Evolutionary conservation across 805 yeast species (phyloP).

Genomic region (Candida chilensis): DNA sequence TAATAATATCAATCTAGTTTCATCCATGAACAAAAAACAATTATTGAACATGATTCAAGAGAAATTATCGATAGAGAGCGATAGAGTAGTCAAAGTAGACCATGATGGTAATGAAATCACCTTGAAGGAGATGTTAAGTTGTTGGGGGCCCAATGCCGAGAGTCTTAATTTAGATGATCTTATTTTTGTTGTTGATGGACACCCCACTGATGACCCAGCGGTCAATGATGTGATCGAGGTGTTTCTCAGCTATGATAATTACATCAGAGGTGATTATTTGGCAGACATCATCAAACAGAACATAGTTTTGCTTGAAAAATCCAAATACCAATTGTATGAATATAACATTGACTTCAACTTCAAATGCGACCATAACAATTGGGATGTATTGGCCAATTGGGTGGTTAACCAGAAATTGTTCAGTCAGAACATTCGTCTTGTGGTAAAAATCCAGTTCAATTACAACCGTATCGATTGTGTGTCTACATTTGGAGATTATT

Average conservation of each 20-base stretch:
- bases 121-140: background rate
- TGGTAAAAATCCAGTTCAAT: background rate
- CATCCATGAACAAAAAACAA: conserved; percentile 5
- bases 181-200: no score
- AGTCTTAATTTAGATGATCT: background rate
- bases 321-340: conserved; percentile 27
- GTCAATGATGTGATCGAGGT: no score
- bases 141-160: background rate
- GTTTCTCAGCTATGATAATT: conserved; percentile 15
- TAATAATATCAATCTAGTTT: background rate
- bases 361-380: conserved; percentile 5
- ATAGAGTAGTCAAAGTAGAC: conserved; percentile 38
- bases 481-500: conserved; percentile 17
- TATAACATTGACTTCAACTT: conserved; percentile 20
- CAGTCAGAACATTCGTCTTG: conserved; percentile 20
- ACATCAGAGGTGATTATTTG: conserved; percentile 24
- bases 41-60: conserved; percentile 24
- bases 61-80: conserved; percentile 21
- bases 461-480: background rate
- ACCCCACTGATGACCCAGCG: no score
- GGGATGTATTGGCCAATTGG: conserved; percentile 24
- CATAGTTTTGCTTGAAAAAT: conserved; percentile 17
- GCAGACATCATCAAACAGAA: conserved; percentile 20
- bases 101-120: conserved; percentile 35
- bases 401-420: conserved; percentile 21